Percentiles rank a stretch among this genome's conserved stretches.
Evolutionary conservation across 2,329 filamentous ascomycete genomes (phyloP).

Genomic region (Sporothrix phasma): DNA sequence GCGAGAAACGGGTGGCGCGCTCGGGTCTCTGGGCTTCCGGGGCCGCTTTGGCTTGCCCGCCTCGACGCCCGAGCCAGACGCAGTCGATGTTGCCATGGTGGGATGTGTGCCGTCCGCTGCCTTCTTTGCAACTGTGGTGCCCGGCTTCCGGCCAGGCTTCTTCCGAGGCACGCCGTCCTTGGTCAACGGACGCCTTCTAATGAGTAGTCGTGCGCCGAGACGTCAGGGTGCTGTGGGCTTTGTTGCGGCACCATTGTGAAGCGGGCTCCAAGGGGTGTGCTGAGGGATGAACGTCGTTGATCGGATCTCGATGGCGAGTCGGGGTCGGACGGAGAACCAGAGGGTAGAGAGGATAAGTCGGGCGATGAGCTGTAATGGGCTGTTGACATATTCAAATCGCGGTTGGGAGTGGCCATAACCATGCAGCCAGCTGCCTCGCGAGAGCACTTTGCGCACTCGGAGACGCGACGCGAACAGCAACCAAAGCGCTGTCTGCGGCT

Average conservation of each 20-base stretch:
- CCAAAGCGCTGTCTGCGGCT: not conserved
- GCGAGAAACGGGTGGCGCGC: slow-evolving; percentile 43
- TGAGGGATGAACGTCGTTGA: slow-evolving; percentile 33
- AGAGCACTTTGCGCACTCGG: not conserved
- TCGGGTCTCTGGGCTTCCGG: slow-evolving; percentile 50
- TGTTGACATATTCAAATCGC: slow-evolving; percentile 26
- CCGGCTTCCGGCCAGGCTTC: slow-evolving; percentile 58
- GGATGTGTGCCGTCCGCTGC: slow-evolving; percentile 16
- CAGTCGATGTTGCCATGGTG: slow-evolving; percentile 24
- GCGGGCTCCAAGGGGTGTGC: slow-evolving; percentile 27
- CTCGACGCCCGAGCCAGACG: slow-evolving; percentile 26
- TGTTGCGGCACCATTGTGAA: slow-evolving; percentile 28
- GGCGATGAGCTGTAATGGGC: slow-evolving; percentile 38
- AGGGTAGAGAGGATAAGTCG: slow-evolving; percentile 43
- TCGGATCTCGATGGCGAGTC: slow-evolving; percentile 35
- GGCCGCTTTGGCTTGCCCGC: slow-evolving; percentile 42
- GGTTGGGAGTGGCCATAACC: slow-evolving; percentile 13
- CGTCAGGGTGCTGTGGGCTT: slow-evolving; percentile 20
- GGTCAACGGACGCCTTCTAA: slow-evolving; percentile 40
- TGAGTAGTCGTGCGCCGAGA: slow-evolving; percentile 20
- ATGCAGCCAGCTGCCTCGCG: not conserved
- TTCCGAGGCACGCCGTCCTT: slow-evolving; percentile 50
- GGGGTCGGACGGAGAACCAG: slow-evolving; percentile 40
- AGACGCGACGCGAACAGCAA: not conserved
- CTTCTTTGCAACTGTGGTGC: slow-evolving; percentile 29